Evolutionary conservation across 2,329 filamentous ascomycete genomes (phyloP).

Genomic region (Arthroderma sp.): DNA sequence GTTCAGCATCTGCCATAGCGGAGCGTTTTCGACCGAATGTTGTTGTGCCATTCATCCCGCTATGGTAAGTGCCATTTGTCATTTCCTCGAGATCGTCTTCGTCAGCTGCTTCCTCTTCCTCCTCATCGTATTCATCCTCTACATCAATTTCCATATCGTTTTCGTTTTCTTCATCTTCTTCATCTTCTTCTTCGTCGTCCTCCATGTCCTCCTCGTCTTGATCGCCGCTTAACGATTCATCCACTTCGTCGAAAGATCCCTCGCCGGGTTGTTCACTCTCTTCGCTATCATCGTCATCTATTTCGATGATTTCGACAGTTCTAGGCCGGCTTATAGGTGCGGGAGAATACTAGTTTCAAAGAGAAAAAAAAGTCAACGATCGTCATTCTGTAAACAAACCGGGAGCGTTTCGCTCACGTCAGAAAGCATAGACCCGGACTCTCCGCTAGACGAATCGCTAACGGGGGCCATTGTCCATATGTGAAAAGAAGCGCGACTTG

Average conservation of each 20-base stretch:
- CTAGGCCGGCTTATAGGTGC: conserved; percentile 12
- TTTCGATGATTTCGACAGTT: conserved; percentile 26
- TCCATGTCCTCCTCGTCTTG: conserved; percentile 13
- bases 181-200: conserved; percentile 11
- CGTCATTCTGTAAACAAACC: conserved; percentile 6
- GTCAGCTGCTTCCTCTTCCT: neutral
- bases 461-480: neutral
- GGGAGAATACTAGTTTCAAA: neutral
- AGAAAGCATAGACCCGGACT: conserved; percentile 3
- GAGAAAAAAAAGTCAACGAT: conserved; percentile 4
- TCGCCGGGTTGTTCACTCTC: neutral
- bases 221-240: conserved; percentile 16
- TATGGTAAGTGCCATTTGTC: neutral
- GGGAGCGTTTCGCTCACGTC: conserved; percentile 8
- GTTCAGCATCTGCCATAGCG: neutral
- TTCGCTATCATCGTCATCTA: conserved; percentile 19
- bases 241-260: conserved; percentile 14
- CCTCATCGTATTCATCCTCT: conserved; percentile 10
- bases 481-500: neutral
- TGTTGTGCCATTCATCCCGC: neutral
- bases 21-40: neutral
- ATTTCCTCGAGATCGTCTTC: conserved; percentile 4
- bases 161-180: conserved; percentile 17
- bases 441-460: neutral
- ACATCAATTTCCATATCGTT: conserved; percentile 18